These are phyloP conservation scores for Trichoderma atrobrunneum DNA, from an alignment of 2,329 filamentous ascomycete genomes.

Conservation along the genomic window DNA sequence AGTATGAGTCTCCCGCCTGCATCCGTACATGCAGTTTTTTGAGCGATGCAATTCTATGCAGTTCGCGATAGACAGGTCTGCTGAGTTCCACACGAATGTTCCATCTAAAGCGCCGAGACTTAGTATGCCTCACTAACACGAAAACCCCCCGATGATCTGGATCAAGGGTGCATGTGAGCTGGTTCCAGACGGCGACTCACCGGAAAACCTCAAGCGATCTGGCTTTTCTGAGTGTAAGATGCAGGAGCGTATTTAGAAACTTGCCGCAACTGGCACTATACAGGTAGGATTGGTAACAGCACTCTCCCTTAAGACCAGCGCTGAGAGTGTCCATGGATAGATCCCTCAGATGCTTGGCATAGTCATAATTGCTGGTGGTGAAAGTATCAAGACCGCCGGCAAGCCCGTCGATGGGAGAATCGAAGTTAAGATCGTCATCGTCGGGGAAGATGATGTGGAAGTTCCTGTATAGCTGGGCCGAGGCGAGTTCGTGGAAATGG, in stretches of 20 bases:
- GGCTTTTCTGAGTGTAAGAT: slow-evolving; percentile 55
- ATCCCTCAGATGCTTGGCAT: slow-evolving; percentile 55
- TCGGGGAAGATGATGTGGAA: slow-evolving; percentile 62
- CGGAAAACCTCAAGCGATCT: slow-evolving; percentile 54
- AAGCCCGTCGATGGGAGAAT: slow-evolving; percentile 55
- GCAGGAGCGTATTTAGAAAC: slow-evolving; percentile 61
- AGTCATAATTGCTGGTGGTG: slow-evolving; percentile 61
- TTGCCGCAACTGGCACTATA: slow-evolving; percentile 58
- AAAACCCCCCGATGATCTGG: background rate
- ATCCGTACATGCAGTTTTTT: slow-evolving; percentile 56
- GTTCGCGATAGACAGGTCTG: slow-evolving; percentile 53
- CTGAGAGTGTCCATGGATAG: slow-evolving; percentile 56
- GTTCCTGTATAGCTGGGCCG: slow-evolving; percentile 56
- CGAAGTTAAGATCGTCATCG: slow-evolving; percentile 51
- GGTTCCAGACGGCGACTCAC: slow-evolving; percentile 36
- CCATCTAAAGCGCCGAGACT: slow-evolving; percentile 42
- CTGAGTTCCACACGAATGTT: slow-evolving; percentile 63
- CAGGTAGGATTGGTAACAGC: slow-evolving; percentile 52
- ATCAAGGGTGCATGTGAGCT: background rate
- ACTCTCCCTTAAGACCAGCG: slow-evolving; percentile 51
- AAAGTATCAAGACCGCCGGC: slow-evolving; percentile 60
- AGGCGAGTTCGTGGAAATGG: slow-evolving; percentile 56
- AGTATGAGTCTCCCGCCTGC: slow-evolving; percentile 56
- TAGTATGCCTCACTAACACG: background rate
- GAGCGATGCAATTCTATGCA: slow-evolving; percentile 54